Conservation (phyloP, 305 asterid genomes). For the Fraxinus dipetala region DNA sequence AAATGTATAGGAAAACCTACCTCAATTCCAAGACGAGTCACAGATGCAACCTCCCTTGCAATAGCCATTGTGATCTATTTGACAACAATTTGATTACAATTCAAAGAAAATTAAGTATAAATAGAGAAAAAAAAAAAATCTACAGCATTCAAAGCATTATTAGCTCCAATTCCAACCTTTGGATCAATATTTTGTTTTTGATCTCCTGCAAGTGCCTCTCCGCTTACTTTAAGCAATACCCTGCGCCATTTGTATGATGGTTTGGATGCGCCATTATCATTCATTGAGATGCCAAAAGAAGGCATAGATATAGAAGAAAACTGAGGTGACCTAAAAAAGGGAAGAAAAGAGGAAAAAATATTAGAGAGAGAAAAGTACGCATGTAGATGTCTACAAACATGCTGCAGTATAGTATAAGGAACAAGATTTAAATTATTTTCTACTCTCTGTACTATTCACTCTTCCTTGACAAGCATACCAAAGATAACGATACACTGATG, state of each 20-base stretch:
- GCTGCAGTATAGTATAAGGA: neutral
- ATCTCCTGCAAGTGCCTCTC: slow-evolving; percentile 99
- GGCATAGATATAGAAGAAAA: slow-evolving; percentile 44
- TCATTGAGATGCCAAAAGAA: slow-evolving; percentile 51
- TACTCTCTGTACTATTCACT: neutral
- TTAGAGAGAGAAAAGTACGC: neutral
- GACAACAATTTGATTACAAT: neutral
- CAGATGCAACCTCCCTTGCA: slow-evolving; percentile 96
- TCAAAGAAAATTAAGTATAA: neutral
- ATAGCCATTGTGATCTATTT: slow-evolving; percentile 88
- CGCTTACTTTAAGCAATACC: slow-evolving; percentile 96
- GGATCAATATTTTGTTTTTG: slow-evolving; percentile 87
- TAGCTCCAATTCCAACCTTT: slow-evolving; percentile 58
- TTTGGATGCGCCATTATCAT: slow-evolving; percentile 41
- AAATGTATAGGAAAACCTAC: slow-evolving; percentile 34
- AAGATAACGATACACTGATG: neutral
- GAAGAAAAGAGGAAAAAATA: slow-evolving; percentile 8
- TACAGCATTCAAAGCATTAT: slow-evolving; percentile 6
- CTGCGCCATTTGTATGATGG: slow-evolving; percentile 75
- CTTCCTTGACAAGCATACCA: neutral
- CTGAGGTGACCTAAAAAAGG: slow-evolving; percentile 45
- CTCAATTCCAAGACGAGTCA: slow-evolving; percentile 88
- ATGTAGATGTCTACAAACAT: neutral
- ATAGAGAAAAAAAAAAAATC: neutral
- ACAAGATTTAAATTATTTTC: too few relatives aligned